Percentiles rank a stretch among this genome's conserved stretches.
These are phyloP conservation scores for Botrytis fragariae DNA, from an alignment of 2,329 filamentous ascomycete species.

Conservation along the genomic window DNA sequence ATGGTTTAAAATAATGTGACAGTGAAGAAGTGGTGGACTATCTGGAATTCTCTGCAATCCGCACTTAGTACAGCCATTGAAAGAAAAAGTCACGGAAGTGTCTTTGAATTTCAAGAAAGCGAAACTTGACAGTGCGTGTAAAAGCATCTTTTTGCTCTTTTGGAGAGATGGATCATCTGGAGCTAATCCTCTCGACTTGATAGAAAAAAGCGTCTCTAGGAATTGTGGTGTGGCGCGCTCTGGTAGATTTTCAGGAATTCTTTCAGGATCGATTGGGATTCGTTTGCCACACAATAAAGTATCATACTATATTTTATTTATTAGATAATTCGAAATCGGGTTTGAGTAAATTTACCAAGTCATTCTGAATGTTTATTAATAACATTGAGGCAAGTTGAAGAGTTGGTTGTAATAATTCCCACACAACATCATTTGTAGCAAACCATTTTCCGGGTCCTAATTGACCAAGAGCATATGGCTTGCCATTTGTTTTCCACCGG, in stretches of 20 bases:
- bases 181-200: neutral
- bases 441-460: neutral
- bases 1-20: neutral
- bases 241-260: neutral
- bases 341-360: neutral
- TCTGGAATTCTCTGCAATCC: neutral
- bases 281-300: neutral
- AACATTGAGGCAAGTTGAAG: constrained; percentile 3
- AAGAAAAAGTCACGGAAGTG: neutral
- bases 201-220: neutral
- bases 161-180: neutral
- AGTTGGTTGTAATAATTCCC: neutral
- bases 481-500: neutral
- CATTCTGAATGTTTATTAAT: neutral
- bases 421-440: neutral
- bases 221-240: neutral
- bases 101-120: neutral
- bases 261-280: neutral
- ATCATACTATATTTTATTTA: neutral
- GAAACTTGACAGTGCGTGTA: neutral
- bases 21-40: neutral
- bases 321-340: neutral
- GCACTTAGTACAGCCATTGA: neutral
- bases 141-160: neutral
- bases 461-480: neutral